phyloP scores from a whole-genome alignment of 2,329 filamentous ascomycete species.

The Colletotrichum sp. region DNA sequence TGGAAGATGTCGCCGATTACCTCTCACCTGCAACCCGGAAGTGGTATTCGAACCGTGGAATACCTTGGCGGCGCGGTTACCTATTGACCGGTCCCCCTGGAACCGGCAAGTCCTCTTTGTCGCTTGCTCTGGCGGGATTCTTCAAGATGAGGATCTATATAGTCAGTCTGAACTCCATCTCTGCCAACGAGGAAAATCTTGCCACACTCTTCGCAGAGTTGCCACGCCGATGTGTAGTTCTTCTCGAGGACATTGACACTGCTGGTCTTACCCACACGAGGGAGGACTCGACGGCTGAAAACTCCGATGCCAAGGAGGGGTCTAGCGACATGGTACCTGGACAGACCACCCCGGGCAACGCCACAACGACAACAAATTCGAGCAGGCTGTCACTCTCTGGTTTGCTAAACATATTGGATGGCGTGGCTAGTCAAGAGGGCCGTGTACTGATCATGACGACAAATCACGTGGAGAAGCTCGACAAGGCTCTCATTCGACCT shows the following conservation, averaged over 20 bases:
- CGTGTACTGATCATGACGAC: constrained; percentile 70
- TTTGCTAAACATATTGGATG: constrained; percentile 82
- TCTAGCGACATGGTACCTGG: constrained; percentile 34
- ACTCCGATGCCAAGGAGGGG: constrained; percentile 20
- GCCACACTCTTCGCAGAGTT: constrained; percentile 68
- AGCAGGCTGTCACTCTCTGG: constrained; percentile 71
- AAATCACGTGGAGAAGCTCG: constrained; percentile 66
- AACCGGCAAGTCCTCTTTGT: constrained; percentile 78
- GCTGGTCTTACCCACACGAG: constrained; percentile 71
- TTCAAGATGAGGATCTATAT: constrained; percentile 77
- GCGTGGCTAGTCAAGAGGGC: constrained; percentile 68
- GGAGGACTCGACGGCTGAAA: constrained; percentile 30
- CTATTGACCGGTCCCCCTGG: constrained; percentile 82
- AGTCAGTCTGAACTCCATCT: constrained; percentile 67
- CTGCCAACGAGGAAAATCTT: constrained; percentile 70
- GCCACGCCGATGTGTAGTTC: constrained; percentile 72
- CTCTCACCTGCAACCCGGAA: constrained; percentile 65
- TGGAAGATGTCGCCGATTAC: constrained; percentile 68
- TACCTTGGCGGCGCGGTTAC: constrained; percentile 85
- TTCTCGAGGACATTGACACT: constrained; percentile 79
- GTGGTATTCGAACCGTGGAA: constrained; percentile 87
- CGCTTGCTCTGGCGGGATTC: constrained; percentile 71
- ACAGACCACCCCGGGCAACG: constrained; percentile 34
- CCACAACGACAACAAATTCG: constrained; percentile 24
- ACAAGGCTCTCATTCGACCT: constrained; percentile 66